Percentiles rank a stretch among this genome's conserved stretches.
Conservation (phyloP, 306 rosid genomes). For the Gastrolobium bilobum region DNA sequence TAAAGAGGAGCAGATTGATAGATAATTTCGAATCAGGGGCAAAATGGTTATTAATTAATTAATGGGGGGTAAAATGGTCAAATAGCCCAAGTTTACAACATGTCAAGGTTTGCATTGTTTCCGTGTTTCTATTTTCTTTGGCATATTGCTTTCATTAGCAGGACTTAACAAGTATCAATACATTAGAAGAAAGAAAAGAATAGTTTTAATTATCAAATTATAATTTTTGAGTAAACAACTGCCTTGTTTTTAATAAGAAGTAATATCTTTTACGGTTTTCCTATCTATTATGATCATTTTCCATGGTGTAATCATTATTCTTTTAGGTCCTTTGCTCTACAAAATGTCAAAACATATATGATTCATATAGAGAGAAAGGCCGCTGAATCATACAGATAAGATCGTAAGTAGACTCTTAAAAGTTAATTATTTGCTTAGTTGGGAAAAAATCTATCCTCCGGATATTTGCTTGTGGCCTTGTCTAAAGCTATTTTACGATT, state of each 20-base stretch:
- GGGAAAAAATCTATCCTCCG: not conserved
- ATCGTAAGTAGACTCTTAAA: not conserved
- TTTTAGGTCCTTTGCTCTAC: not conserved
- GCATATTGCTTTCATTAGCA: not conserved
- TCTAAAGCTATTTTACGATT: not conserved
- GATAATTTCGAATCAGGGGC: too few species aligned
- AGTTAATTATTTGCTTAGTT: not conserved
- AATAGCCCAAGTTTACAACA: not conserved
- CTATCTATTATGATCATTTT: not conserved
- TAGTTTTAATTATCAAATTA: not conserved
- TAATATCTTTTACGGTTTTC: not conserved
- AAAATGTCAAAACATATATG: not conserved
- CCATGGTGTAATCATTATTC: not conserved
- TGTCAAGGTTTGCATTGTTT: not conserved
- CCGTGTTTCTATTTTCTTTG: conserved; percentile 20
- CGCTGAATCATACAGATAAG: not conserved
- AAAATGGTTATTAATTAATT: too few species aligned
- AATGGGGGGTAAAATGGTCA: too few species aligned
- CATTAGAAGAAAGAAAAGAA: too few species aligned
- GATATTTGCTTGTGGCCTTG: not conserved
- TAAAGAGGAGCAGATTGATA: too few species aligned
- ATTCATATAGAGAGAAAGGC: not conserved
- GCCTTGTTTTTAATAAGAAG: not conserved
- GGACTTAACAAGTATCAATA: not conserved
- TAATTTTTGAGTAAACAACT: not conserved